Base-by-base conservation (phyloP, 2,329 filamentous ascomycete genomes). In the Xylaria arbuscula region DNA sequence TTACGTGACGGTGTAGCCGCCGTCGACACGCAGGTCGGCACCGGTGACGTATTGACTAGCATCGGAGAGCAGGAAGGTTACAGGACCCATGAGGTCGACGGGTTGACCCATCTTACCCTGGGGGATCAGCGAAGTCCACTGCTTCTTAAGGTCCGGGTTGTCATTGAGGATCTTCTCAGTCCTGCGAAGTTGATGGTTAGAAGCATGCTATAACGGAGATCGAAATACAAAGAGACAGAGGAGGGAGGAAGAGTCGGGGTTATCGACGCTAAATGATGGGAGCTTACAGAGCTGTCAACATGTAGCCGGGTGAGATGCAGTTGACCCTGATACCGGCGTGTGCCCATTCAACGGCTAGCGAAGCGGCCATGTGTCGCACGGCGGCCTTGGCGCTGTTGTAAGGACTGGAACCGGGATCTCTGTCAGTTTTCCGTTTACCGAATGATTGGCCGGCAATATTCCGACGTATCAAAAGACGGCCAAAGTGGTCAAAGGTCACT, bases 361-460 rank as follows among this genome's bases (percentile, higher is more conserved):
- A 96, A 45, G 92, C 88, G 13, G 93, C 94, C 69, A 98, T 82
- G 81, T 98, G 95, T 70, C 94, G 87, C 54, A 98, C 92, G 11
- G 93, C 96, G 42, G 96, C 95, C 83, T 98, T 98, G 70, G 94
- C 90, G 5, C 92, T 93, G 78, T 98, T 98, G 83, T 98, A 98
- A 0, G 94, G 94, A 54, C 86, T 87, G 69, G 34, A 60, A 42
- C 56, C 24, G 19, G 22, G 57, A 58, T 38, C 42, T 60, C 7
- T 15, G 61, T 73, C 57, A 77, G 72, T 63, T 36, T 36, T 47
- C 19, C 57, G 42, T 51, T 32, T n/a, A 17, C 36, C 3, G 45
- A 59, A 24, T 28, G 34, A 40, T 24, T 15, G 47, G 24, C 55
- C 15, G 11, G 28, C 28, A 5, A 28, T 28, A 28, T 2, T 28